A percentile compares a stretch with the other conserved stretches of the same genome.
These are phyloP conservation scores for Alternaria novae-zelandiae DNA, from an alignment of 2,329 filamentous ascomycete species.

Conservation along the genomic window DNA sequence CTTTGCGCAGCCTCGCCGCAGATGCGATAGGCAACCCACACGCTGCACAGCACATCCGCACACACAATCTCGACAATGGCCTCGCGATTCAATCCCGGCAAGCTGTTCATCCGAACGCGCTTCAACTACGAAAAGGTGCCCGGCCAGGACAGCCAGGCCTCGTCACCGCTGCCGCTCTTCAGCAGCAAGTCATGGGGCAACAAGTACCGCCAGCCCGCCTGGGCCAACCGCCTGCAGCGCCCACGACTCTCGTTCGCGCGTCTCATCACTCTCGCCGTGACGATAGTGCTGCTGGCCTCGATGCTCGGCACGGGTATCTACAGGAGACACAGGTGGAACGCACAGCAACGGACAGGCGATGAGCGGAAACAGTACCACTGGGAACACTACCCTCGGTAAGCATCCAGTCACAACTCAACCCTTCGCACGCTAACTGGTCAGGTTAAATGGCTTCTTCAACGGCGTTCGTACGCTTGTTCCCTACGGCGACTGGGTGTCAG, in stretches of 20 bases:
- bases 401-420: neutral
- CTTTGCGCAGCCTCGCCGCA: conserved; percentile 27
- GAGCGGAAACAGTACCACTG: conserved; percentile 51
- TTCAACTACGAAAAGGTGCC: conserved; percentile 57
- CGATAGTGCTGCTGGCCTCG: conserved; percentile 49
- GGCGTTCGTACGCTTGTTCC: conserved; percentile 56
- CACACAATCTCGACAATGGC: conserved; percentile 34
- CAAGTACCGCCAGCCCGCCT: conserved; percentile 44
- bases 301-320: conserved; percentile 53
- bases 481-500: conserved; percentile 50
- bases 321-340: conserved; percentile 44
- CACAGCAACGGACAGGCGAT: conserved; percentile 41
- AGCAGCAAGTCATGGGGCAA: conserved; percentile 46
- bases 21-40: conserved; percentile 39
- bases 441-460: conserved; percentile 56
- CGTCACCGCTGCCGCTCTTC: conserved; percentile 50
- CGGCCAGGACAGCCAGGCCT: conserved; percentile 49
- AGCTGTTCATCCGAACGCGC: conserved; percentile 52
- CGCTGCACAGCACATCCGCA: conserved; percentile 19
- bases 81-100: conserved; percentile 53
- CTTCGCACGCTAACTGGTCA: conserved; percentile 30
- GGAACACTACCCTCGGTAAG: conserved; percentile 54
- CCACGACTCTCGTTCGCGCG: conserved; percentile 52
- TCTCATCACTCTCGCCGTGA: conserved; percentile 50
- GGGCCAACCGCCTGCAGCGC: conserved; percentile 49